Percentiles rank a stretch among this genome's conserved stretches.
phyloP scores from a whole-genome alignment of 2,329 filamentous ascomycete species.

The Neofusicoccum laricinum region DNA sequence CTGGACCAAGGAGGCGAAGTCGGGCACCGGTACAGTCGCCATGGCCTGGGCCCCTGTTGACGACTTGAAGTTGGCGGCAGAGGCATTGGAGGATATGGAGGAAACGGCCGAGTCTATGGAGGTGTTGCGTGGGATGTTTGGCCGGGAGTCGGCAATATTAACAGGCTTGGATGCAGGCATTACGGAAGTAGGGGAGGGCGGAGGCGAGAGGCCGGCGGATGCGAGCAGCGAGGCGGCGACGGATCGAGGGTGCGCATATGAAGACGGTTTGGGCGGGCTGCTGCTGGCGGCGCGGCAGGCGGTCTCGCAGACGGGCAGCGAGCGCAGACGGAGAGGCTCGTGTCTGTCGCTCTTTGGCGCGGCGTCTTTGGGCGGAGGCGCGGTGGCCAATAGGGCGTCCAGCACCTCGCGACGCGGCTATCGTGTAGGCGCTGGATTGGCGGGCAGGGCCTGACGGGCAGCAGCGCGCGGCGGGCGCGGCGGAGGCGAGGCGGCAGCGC shows the following conservation, averaged over 20 bases:
- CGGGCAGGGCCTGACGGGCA: slow-evolving; percentile 7
- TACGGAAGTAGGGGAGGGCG: slow-evolving; percentile 35
- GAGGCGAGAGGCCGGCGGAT: slow-evolving; percentile 28
- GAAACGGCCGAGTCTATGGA: slow-evolving; percentile 96
- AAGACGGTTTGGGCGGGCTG: slow-evolving; percentile 23
- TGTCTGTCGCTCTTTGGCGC: slow-evolving; percentile 15
- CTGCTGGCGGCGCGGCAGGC: slow-evolving; percentile 16
- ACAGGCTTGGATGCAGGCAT: slow-evolving; percentile 32
- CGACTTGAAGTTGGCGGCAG: slow-evolving; percentile 52
- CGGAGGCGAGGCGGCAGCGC: background rate
- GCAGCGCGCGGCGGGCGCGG: slow-evolving; percentile 9
- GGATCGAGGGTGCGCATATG: slow-evolving; percentile 36
- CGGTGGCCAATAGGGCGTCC: slow-evolving; percentile 34
- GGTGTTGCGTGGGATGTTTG: slow-evolving; percentile 63
- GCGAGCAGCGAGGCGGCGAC: slow-evolving; percentile 31
- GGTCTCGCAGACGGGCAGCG: slow-evolving; percentile 19
- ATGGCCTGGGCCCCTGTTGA: slow-evolving; percentile 37
- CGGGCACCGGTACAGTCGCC: slow-evolving; percentile 53
- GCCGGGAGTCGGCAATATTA: slow-evolving; percentile 29
- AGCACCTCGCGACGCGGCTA: slow-evolving; percentile 36
- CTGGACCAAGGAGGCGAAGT: slow-evolving; percentile 75
- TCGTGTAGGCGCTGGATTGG: slow-evolving; percentile 32
- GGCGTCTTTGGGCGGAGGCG: background rate
- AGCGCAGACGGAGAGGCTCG: slow-evolving; percentile 7
- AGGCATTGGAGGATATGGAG: slow-evolving; percentile 50